Percentiles rank a stretch among this genome's conserved stretches.
phyloP scores from a whole-genome alignment of 805 yeast genomes.

The Cyberlindnera xylosilytica region DNA sequence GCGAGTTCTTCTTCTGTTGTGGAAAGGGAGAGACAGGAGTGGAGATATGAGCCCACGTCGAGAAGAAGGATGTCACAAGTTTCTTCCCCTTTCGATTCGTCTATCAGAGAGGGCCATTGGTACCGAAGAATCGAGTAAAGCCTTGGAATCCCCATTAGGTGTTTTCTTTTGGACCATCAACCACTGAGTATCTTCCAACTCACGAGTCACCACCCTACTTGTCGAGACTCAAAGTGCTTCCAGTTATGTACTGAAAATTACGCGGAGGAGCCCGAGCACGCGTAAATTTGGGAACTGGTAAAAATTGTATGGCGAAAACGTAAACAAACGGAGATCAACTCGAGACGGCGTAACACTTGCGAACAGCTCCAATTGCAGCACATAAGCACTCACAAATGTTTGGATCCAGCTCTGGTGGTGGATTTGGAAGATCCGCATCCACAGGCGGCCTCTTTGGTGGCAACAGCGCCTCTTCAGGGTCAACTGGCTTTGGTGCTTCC shows the following conservation, averaged over 20 bases:
- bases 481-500: slow-evolving; percentile 23
- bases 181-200: no score
- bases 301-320: slow-evolving; percentile 9
- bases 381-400: slow-evolving; percentile 17
- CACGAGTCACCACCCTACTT: no score
- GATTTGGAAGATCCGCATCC: slow-evolving; percentile 24
- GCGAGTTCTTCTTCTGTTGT: slow-evolving; percentile 70
- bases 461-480: slow-evolving; percentile 14
- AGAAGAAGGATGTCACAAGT: slow-evolving; percentile 88
- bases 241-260: no score
- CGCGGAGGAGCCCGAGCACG: no score
- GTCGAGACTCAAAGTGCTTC: no score
- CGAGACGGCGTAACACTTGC: background rate
- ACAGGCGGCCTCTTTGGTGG: slow-evolving; percentile 26
- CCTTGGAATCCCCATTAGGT: slow-evolving; percentile 26
- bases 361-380: slow-evolving; percentile 3
- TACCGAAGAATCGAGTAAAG: slow-evolving; percentile 13
- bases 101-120: slow-evolving; percentile 11
- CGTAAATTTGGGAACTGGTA: slow-evolving; percentile 12
- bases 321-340: slow-evolving; percentile 4
- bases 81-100: background rate
- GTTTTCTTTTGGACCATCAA: no score
- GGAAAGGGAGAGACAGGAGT: slow-evolving; percentile 73
- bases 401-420: slow-evolving; percentile 16
- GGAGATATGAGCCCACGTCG: slow-evolving; percentile 93